These are phyloP conservation scores for Komagataella kurtzmanii DNA, from an alignment of 805 yeast species.

Conservation along the genomic window DNA sequence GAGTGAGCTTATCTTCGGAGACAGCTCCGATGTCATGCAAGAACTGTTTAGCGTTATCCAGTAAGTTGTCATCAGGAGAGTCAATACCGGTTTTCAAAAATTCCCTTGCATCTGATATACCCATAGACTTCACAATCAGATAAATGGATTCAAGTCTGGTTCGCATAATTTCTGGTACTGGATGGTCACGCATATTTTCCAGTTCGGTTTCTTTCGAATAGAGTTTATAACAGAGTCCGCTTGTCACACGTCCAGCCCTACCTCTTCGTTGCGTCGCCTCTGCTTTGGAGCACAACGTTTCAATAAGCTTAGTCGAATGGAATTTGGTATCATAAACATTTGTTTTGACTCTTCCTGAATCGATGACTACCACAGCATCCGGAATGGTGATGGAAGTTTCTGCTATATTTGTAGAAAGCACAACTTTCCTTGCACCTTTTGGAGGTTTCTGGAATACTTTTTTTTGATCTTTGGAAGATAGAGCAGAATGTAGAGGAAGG, in stretches of 20 bases:
- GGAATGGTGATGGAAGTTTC: constrained; percentile 96
- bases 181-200: constrained; percentile 48
- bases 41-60: constrained; percentile 35
- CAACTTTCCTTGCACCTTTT: constrained; percentile 51
- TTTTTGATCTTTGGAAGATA: constrained; percentile 72
- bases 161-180: constrained; percentile 82
- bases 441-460: constrained; percentile 52
- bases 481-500: constrained; percentile 81
- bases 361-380: constrained; percentile 87
- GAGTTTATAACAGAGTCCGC: constrained; percentile 72
- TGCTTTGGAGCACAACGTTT: constrained; percentile 81
- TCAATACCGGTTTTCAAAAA: constrained; percentile 72
- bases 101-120: constrained; percentile 52
- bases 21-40: constrained; percentile 69
- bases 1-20: constrained; percentile 37
- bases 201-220: constrained; percentile 52
- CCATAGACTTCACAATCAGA: constrained; percentile 81
- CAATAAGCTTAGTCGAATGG: constrained; percentile 60
- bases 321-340: constrained; percentile 55
- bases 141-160: constrained; percentile 76
- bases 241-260: constrained; percentile 92
- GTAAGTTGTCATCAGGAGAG: constrained; percentile 48
- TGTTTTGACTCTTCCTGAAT: constrained; percentile 75
- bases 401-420: constrained; percentile 87
- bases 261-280: constrained; percentile 89